Conservation (phyloP, 345 rosid genomes). For the Fremontodendron californicum region DNA sequence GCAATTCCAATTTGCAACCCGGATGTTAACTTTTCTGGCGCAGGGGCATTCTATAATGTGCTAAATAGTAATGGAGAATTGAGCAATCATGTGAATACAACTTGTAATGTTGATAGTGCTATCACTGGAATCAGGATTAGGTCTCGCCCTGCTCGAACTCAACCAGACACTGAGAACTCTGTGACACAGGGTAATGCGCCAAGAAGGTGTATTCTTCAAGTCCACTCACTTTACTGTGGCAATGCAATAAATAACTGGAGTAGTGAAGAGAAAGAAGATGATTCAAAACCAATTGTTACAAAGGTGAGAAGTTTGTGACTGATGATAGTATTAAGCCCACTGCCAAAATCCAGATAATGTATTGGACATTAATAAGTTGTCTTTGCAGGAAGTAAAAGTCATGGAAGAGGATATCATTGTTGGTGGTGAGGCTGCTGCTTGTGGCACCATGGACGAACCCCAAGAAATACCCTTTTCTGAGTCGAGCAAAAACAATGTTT, state of each 20-base stretch:
- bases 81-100: conserved; percentile 5
- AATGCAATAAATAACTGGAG: conserved; percentile 13
- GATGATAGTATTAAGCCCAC: conserved; percentile 6
- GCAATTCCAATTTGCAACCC: background rate
- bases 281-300: conserved; percentile 21
- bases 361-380: conserved; percentile 17
- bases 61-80: background rate
- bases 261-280: conserved; percentile 16
- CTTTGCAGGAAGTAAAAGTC: conserved; percentile 29
- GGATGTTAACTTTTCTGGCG: conserved; percentile 10
- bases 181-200: conserved; percentile 46
- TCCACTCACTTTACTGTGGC: background rate
- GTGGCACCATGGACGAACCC: background rate
- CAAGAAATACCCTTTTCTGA: background rate
- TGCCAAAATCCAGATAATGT: background rate
- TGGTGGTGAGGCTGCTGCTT: conserved; percentile 6
- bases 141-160: conserved; percentile 33
- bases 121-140: conserved; percentile 45
- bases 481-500: conserved; percentile 2
- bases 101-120: conserved; percentile 16
- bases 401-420: conserved; percentile 9
- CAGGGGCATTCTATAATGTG: conserved; percentile 15
- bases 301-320: conserved; percentile 45
- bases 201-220: conserved; percentile 41
- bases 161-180: background rate